phyloP scores from a whole-genome alignment of 176 grass and related monocot genomes.

The Musa schizocarpa region DNA sequence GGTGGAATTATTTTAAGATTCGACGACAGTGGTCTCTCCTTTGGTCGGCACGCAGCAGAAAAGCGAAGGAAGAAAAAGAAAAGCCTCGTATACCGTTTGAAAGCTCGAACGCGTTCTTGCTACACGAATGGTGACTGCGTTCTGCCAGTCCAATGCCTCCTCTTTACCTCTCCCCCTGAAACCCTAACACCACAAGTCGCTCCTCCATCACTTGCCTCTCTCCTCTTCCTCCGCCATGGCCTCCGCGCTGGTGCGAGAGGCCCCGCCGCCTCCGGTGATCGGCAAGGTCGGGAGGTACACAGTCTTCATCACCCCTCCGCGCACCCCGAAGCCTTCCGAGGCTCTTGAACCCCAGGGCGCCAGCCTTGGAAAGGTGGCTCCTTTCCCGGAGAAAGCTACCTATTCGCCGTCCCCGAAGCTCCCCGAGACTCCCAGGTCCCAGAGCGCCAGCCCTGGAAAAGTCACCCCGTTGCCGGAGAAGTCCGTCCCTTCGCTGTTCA shows the following conservation, averaged over 20 bases:
- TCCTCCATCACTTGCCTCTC: not conserved
- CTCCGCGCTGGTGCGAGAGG: not conserved
- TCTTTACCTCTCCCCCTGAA: not conserved
- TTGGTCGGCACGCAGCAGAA: not conserved
- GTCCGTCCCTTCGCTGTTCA: not conserved
- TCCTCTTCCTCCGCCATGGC: not conserved
- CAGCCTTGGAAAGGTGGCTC: not conserved
- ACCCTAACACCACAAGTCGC: not conserved
- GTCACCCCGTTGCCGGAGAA: not conserved
- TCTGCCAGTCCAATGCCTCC: not conserved
- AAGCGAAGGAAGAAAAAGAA: not conserved
- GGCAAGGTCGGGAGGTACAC: slow-evolving; percentile 15
- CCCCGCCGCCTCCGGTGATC: slow-evolving; percentile 11
- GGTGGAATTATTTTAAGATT: not conserved
- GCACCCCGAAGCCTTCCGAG: not conserved
- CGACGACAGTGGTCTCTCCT: not conserved
- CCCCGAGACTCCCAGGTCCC: not conserved
- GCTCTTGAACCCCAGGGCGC: no score
- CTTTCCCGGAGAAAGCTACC: not conserved
- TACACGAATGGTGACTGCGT: not conserved
- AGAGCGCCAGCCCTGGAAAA: not conserved
- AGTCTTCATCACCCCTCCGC: slow-evolving; percentile 13
- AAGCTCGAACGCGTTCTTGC: not conserved
- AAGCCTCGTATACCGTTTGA: not conserved
- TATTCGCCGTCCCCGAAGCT: not conserved